Evolutionary conservation across 148 eudicot genomes (phyloP).

Genomic region (Cornus controversa): DNA sequence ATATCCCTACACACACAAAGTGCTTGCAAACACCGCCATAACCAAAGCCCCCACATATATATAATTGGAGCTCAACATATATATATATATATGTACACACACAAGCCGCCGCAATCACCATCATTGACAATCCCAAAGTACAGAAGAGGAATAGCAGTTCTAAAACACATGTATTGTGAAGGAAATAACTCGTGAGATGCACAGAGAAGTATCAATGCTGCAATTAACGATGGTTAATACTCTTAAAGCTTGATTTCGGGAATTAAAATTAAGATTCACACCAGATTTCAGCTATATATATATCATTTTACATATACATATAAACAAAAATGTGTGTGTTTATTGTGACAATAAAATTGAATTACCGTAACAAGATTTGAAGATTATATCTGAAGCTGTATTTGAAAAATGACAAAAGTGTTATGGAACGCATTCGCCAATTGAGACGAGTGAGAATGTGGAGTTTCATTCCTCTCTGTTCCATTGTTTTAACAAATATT

Average conservation of each 20-base stretch:
- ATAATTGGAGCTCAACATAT: no score
- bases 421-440: constrained; percentile 40
- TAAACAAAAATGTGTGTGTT: no score
- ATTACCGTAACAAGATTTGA: constrained; percentile 24
- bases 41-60: no score
- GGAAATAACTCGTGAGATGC: constrained; percentile 32
- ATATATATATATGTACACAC: no score
- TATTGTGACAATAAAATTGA: not conserved
- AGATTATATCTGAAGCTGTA: constrained; percentile 31
- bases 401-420: constrained; percentile 32
- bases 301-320: no score
- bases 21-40: no score
- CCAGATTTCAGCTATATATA: not conserved
- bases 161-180: constrained; percentile 17
- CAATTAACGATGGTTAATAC: constrained; percentile 31
- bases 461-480: constrained; percentile 34
- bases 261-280: not conserved
- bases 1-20: no score
- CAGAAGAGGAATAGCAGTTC: constrained; percentile 23
- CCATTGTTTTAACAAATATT: not conserved
- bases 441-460: constrained; percentile 26
- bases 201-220: constrained; percentile 34
- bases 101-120: no score
- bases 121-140: no score
- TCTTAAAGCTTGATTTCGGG: constrained; percentile 25